These are phyloP conservation scores for Leccinum pellstonianum DNA, from an alignment of 768 basidiomycete genomes.

Conservation along the genomic window DNA sequence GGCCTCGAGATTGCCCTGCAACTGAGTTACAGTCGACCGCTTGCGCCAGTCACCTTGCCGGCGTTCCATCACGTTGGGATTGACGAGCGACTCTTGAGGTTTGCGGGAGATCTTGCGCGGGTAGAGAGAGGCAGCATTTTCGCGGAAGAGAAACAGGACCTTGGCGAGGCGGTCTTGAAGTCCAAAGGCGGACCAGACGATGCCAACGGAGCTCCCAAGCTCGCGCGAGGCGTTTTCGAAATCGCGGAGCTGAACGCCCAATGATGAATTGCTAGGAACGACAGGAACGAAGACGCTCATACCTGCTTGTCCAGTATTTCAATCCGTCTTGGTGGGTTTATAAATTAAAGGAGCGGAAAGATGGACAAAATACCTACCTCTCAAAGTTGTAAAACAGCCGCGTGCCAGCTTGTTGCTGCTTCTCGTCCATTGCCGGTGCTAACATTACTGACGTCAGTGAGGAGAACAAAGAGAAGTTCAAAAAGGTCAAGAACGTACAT, in stretches of 20 bases:
- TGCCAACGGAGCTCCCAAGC: conserved; percentile 53
- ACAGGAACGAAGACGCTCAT: conserved; percentile 9
- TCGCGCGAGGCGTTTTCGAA: conserved; percentile 55
- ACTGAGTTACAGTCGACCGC: conserved; percentile 36
- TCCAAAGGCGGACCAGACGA: conserved; percentile 49
- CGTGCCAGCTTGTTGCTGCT: conserved; percentile 46
- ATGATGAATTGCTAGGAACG: background rate
- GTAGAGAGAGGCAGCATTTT: conserved; percentile 53
- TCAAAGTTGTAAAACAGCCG: conserved; percentile 45
- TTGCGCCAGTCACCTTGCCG: conserved; percentile 29
- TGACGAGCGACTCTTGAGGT: conserved; percentile 35
- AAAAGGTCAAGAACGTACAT: conserved; percentile 22
- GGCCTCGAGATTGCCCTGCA: conserved; percentile 41
- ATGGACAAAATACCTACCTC: conserved; percentile 30
- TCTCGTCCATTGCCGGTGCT: conserved; percentile 46
- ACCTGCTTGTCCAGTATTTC: conserved; percentile 48
- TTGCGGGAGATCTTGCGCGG: conserved; percentile 43
- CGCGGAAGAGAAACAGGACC: conserved; percentile 49
- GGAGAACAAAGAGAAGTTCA: background rate
- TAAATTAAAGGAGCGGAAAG: background rate
- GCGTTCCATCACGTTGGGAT: conserved; percentile 31
- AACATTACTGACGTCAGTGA: background rate
- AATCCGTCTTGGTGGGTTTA: conserved; percentile 35
- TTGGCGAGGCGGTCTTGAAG: conserved; percentile 50
- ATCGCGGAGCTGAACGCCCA: conserved; percentile 42